Base-by-base conservation (phyloP, 192 early-diverging fungal species). In the Umbelopsis ramanniana region DNA sequence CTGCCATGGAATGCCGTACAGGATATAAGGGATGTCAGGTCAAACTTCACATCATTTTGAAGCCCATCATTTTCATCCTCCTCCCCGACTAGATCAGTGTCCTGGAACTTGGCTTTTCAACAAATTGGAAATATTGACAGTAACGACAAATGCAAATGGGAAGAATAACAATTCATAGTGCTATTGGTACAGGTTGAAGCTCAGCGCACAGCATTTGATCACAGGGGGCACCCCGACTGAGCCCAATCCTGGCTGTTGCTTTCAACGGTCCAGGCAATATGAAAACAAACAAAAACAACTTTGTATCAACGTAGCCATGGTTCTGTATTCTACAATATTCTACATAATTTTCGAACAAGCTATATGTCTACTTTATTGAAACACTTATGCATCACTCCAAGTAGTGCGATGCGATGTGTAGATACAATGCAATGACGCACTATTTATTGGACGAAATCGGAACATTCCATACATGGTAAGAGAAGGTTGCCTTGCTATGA, bases 141-240 rank as follows among this genome's bases (percentile, higher is more conserved):
- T 63, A 50, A 19, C 48, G 48, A 6, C 48, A 50, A 50, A 50
- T 50, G 48, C n/a, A 50, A 50, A 50, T 50, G 57, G 57, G 12
- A 29, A 63, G 17, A 60, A 63, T 63, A 29, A 33, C 10, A 63
- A 37, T 37, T 37, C 33, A 29, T 63, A 26, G 57, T 63, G 33
- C 29, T 63, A 63, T 63, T 63, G 57, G 57, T 63, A 63, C 57
- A 63, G 23, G 57, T 63, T 63, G 26, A 63, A 63, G 33, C 29
- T 37, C 57, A 63, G 57, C 57, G 15, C 17, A 19, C 33, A 17
- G 33, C 57, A 37, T 37, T 63, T 63, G 57, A 37, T 21, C 48
- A 50, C 19, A 50, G 48, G 48, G 48, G n/a, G 48, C 14, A 43
- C 40, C 29, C 29, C 11, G 40, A 43, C 40, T 12, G 6, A 6